Conservation (phyloP, 306 rosid species). For the Cyamopsis tetragonoloba region DNA sequence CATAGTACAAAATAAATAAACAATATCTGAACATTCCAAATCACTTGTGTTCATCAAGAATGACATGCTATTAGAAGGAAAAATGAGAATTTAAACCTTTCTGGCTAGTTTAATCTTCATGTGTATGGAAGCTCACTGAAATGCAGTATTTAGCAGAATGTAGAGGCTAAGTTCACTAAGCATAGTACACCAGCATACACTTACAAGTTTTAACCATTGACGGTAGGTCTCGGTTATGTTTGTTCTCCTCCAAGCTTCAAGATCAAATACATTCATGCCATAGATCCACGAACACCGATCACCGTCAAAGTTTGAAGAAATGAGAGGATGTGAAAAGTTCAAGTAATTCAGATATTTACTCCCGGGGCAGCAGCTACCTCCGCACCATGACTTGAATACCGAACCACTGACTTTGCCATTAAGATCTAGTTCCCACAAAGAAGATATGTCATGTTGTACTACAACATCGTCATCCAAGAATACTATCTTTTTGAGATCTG, state of each 20-base stretch:
- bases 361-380: constrained; percentile 63
- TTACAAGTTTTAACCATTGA: constrained; percentile 73
- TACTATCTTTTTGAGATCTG: constrained; percentile 74
- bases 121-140: background rate
- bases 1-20: background rate
- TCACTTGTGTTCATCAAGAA: background rate
- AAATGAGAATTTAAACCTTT: background rate
- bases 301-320: constrained; percentile 55
- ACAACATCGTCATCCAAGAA: constrained; percentile 89
- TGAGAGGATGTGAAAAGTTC: constrained; percentile 69
- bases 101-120: background rate
- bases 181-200: constrained; percentile 21
- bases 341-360: constrained; percentile 64
- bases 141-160: constrained; percentile 6
- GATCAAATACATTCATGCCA: constrained; percentile 76
- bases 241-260: constrained; percentile 80
- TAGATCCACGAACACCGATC: constrained; percentile 69
- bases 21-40: background rate
- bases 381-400: constrained; percentile 64
- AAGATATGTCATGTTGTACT: constrained; percentile 73
- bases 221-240: constrained; percentile 64
- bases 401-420: constrained; percentile 81
- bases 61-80: background rate
- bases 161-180: background rate
- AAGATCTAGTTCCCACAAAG: constrained; percentile 83